Evolutionary conservation across 1,139 yeast genomes (phyloP).

Genomic region (Pichia sp.): DNA sequence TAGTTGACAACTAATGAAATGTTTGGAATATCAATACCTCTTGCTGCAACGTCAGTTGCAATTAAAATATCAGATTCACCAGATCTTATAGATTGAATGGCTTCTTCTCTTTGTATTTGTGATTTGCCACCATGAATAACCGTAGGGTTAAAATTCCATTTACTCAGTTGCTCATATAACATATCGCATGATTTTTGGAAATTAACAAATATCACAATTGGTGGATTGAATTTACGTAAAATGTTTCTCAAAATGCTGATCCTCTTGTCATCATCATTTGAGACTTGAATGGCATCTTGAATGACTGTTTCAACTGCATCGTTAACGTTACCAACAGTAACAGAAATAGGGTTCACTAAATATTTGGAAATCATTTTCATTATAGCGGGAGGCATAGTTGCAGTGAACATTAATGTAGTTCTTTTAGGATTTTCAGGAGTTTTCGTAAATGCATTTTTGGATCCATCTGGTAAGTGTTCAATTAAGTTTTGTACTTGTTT

Average conservation of each 20-base stretch:
- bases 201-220: constrained; percentile 77
- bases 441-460: constrained; percentile 20
- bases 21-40: constrained; percentile 89
- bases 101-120: constrained; percentile 82
- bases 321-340: constrained; percentile 59
- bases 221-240: constrained; percentile 38
- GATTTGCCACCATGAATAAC: constrained; percentile 81
- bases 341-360: constrained; percentile 53
- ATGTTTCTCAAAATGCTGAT: constrained; percentile 32
- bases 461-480: constrained; percentile 37
- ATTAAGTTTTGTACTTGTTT: constrained; percentile 62
- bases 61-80: constrained; percentile 62
- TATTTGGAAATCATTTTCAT: constrained; percentile 60
- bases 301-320: constrained; percentile 62
- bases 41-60: constrained; percentile 94
- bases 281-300: constrained; percentile 56
- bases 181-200: constrained; percentile 66
- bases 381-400: constrained; percentile 77
- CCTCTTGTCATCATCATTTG: constrained; percentile 34
- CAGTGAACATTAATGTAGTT: constrained; percentile 86
- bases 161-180: constrained; percentile 44
- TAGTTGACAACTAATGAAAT: constrained; percentile 80
- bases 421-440: constrained; percentile 30
- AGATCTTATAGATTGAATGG: constrained; percentile 55
- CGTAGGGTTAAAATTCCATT: constrained; percentile 43